Evolutionary conservation across 306 rosid genomes (phyloP).

Genomic region (Fagus crenata): DNA sequence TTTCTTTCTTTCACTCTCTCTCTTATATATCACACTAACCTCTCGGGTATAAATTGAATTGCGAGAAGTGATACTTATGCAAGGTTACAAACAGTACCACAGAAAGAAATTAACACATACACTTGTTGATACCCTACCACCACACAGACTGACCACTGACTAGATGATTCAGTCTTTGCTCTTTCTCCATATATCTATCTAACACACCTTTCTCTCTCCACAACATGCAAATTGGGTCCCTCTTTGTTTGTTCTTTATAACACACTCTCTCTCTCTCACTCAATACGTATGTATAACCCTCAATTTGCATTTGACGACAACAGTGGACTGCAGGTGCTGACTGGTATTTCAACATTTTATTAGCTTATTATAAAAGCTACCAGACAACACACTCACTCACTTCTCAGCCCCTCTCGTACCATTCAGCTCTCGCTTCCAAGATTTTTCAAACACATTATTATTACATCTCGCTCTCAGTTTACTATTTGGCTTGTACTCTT

Average conservation of each 20-base stretch:
- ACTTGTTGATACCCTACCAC: slow-evolving; percentile 41
- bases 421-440: slow-evolving; percentile 28
- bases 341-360: slow-evolving; percentile 68
- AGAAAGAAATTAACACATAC: slow-evolving; percentile 7
- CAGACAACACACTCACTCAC: slow-evolving; percentile 45
- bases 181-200: slow-evolving; percentile 8
- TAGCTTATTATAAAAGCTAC: slow-evolving; percentile 48
- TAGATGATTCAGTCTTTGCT: slow-evolving; percentile 32
- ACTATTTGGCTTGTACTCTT: slow-evolving; percentile 24
- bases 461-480: slow-evolving; percentile 15
- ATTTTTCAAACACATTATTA: slow-evolving; percentile 48
- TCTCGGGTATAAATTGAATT: slow-evolving; percentile 35
- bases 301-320: slow-evolving; percentile 70
- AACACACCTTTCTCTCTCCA: slow-evolving; percentile 35
- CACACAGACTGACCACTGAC: slow-evolving; percentile 28
- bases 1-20: neutral
- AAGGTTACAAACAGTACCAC: slow-evolving; percentile 18
- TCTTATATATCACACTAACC: neutral
- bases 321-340: slow-evolving; percentile 80
- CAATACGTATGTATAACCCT: slow-evolving; percentile 27
- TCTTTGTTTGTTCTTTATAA: slow-evolving; percentile 6
- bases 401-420: slow-evolving; percentile 36
- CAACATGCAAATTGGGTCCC: slow-evolving; percentile 48
- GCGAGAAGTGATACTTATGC: neutral
- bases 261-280: slow-evolving; percentile 1